These are phyloP conservation scores for Penicillium corylophilum DNA, from an alignment of 2,329 filamentous ascomycete species.

Conservation along the genomic window DNA sequence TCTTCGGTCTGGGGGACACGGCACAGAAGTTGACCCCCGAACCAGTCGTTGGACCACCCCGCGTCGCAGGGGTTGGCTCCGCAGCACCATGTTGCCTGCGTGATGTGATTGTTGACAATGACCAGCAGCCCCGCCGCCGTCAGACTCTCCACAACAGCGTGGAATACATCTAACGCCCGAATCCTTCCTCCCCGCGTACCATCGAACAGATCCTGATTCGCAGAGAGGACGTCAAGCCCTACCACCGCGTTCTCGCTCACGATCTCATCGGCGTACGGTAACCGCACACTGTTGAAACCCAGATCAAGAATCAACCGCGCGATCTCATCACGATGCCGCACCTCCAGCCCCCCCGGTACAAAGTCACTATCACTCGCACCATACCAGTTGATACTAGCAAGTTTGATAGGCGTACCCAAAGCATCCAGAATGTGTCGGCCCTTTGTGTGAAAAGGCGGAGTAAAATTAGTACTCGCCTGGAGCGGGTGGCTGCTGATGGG, in stretches of 20 bases:
- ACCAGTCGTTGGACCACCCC: conserved; percentile 65
- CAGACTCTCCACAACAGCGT: conserved; percentile 58
- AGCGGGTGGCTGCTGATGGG: background rate
- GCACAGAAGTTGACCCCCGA: conserved; percentile 54
- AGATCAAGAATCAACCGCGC: conserved; percentile 59
- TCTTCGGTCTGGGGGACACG: conserved; percentile 63
- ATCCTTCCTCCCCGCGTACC: conserved; percentile 9
- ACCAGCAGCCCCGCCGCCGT: conserved; percentile 64
- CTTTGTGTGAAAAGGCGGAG: conserved; percentile 58
- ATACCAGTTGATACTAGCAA: conserved; percentile 69
- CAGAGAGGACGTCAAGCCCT: conserved; percentile 51
- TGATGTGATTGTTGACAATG: conserved; percentile 71
- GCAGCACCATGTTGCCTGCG: conserved; percentile 67
- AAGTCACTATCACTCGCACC: conserved; percentile 67
- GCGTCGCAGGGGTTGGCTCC: conserved; percentile 67
- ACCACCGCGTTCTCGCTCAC: conserved; percentile 61
- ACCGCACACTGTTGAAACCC: conserved; percentile 69
- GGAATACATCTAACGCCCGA: conserved; percentile 61
- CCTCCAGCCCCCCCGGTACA: conserved; percentile 62
- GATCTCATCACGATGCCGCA: conserved; percentile 61
- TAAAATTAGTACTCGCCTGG: conserved; percentile 36
- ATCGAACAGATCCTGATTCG: conserved; percentile 59
- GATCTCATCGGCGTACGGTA: conserved; percentile 69
- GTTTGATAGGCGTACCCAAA: conserved; percentile 57
- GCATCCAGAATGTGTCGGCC: conserved; percentile 63